phyloP scores from a whole-genome alignment of 2,329 filamentous ascomycete species.

The Bipolaris sorokiniana region DNA sequence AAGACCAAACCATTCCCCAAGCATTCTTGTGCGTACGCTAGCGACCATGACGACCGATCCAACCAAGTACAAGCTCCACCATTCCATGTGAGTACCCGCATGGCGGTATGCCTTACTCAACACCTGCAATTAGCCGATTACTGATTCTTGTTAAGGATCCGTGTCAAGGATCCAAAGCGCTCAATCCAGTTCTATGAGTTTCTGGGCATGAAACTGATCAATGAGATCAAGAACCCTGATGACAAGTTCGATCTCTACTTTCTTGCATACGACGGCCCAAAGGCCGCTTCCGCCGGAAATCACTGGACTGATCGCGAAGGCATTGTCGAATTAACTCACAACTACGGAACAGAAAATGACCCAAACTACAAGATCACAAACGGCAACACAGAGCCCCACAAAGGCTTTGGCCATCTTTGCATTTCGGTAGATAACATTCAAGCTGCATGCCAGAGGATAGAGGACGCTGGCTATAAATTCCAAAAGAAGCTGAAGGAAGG shows the following conservation, averaged over 20 bases:
- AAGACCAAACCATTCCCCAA: conserved; percentile 18
- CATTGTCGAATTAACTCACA: conserved; percentile 82
- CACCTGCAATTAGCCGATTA: conserved; percentile 6
- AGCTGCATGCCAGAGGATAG: conserved; percentile 85
- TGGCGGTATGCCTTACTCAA: conserved; percentile 7
- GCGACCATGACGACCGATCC: conserved; percentile 64
- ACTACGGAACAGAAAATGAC: conserved; percentile 89
- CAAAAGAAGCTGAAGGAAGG: conserved; percentile 95
- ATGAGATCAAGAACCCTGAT: conserved; percentile 81
- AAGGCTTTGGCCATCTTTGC: conserved; percentile 83
- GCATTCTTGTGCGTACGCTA: conserved; percentile 32
- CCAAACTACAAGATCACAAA: conserved; percentile 80
- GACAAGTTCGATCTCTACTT: conserved; percentile 96
- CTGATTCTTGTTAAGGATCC: conserved; percentile 54
- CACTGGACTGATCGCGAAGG: conserved; percentile 84
- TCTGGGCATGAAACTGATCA: conserved; percentile 83
- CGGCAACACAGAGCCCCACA: conserved; percentile 90
- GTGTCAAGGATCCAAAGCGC: conserved; percentile 90
- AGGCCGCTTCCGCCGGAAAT: conserved; percentile 74
- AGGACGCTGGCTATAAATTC: conserved; percentile 89
- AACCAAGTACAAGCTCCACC: conserved; percentile 69
- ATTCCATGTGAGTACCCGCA: conserved; percentile 55
- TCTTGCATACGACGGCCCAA: conserved; percentile 81
- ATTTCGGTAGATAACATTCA: conserved; percentile 74
- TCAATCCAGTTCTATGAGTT: conserved; percentile 91